Evolutionary conservation across 2,329 filamentous ascomycete genomes (phyloP), one percentile per base, ranked within the genome.

Genomic region (Alternaria sp.): DNA sequence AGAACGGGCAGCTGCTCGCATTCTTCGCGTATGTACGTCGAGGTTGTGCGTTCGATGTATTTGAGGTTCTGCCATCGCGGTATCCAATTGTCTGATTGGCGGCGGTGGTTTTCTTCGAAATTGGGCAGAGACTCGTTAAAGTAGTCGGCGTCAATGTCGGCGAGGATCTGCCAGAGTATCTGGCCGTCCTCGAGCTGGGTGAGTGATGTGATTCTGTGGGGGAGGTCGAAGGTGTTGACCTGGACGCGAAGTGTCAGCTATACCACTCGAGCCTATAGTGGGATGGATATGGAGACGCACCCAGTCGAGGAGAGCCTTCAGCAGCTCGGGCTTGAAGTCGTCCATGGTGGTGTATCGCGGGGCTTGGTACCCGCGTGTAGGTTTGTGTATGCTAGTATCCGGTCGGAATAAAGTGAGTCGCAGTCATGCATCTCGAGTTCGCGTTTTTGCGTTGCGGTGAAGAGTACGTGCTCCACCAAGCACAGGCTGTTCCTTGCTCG

Each of bases 21-120:
- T 61, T 80, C 79, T 59, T 84, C 82, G 18, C 82, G 77, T 54
- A 84, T 81, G 71, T 84, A 85, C 26, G 81, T 79, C 26, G 81
- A 80, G 54, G 83, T 77, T 65, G 80, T 75, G 41, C 81, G 80
- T 67, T 84, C 81, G 64, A 84, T 78, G 63, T 83, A 80, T 70
- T 84, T 84, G 59, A 84, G 69, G 64, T 84, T 84, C 77, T 84
- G 82, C 82, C 82, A 84, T 78, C 80, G 77, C 47, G 81, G 79
- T 51, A 83, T 84, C 82, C 82, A 85, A 62, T 82, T 81, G 64
- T 81, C 80, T 7, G 74, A 74, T n/a, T 77, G 71, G 47, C 77
- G 78, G 49, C 79, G 76, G 59, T 80, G 74, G 51, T 74, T 74
- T 59, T 84, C 82, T 65, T 77, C 75, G 62, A 76, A 74, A 54